Conservation (phyloP, 2,329 filamentous ascomycete species). For the Teratosphaeria gauchensis region DNA sequence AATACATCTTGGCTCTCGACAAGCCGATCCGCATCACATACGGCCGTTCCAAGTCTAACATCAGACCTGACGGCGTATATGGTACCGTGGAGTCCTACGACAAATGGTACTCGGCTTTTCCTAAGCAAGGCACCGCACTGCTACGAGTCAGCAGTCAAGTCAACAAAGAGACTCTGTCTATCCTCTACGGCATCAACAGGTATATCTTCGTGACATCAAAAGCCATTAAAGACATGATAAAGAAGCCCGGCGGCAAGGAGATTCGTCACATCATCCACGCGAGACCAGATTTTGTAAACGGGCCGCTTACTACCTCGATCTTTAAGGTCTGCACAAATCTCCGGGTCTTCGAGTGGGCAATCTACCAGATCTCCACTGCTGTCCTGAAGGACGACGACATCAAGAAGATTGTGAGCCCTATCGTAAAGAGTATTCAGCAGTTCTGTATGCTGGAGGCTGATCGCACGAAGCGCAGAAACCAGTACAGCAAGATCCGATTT, state of each 20-base stretch:
- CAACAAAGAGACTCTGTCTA: not conserved
- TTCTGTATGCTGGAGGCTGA: not conserved
- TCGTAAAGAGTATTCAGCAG: not conserved
- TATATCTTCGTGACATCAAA: not conserved
- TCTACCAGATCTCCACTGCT: not conserved
- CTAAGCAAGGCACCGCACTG: not conserved
- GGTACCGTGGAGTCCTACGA: no score
- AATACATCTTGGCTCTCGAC: not conserved
- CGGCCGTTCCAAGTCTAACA: not conserved
- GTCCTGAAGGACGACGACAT: not conserved
- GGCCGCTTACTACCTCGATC: not conserved
- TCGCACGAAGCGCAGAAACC: not conserved
- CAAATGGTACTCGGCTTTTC: not conserved
- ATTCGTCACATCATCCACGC: not conserved
- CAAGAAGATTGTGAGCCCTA: not conserved
- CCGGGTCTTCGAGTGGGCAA: not conserved
- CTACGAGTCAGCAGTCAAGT: not conserved
- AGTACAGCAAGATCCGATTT: not conserved
- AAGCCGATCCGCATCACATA: not conserved
- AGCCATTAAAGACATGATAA: not conserved
- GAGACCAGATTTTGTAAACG: not conserved
- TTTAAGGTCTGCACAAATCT: not conserved
- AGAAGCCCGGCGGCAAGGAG: not conserved
- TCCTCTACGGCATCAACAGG: not conserved
- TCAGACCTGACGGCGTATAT: not conserved